Conservation (phyloP, 75 land plant species). For the Adiantum capillusveneris region DNA sequence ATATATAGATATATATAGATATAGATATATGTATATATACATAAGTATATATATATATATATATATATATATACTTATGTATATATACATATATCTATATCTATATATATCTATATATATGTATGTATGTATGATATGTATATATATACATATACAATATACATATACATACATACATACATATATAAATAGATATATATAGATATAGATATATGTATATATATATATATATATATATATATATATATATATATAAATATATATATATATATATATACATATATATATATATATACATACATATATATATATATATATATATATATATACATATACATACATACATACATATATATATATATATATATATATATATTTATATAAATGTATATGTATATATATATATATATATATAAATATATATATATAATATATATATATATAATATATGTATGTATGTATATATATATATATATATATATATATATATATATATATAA, state of each 20-base stretch:
- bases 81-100: background rate
- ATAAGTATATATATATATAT: slow-evolving; percentile 5
- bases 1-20: no score
- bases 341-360: background rate
- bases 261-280: no score
- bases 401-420: background rate
- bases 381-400: background rate
- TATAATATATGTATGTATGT: background rate
- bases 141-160: background rate
- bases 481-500: no score
- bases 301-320: no score
- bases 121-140: background rate
- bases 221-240: no score
- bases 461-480: background rate
- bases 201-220: background rate
- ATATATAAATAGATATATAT: background rate
- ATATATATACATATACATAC: background rate
- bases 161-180: background rate
- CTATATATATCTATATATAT: background rate
- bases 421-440: background rate
- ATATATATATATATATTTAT: background rate
- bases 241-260: no score
- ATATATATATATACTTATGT: background rate
- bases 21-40: slow-evolving; percentile 2
- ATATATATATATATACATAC: no score